These are phyloP conservation scores for Pseudonectria buxi DNA, from an alignment of 2,329 filamentous ascomycete species.

Conservation along the genomic window DNA sequence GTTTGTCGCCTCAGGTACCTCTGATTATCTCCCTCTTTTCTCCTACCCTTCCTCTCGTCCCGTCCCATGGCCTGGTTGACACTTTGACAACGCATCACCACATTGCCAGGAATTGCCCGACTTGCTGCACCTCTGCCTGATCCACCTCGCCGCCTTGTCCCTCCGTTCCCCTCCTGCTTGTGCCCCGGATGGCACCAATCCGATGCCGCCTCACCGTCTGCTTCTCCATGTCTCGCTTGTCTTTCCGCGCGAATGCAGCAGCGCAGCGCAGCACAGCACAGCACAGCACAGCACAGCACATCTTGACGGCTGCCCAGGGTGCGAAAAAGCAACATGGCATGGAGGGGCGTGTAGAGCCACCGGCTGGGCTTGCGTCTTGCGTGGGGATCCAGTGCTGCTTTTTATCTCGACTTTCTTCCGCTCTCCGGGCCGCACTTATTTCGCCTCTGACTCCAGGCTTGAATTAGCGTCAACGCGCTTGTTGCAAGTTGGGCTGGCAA, in stretches of 20 bases:
- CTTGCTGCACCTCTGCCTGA: constrained; percentile 25
- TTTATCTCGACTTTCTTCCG: constrained; percentile 13
- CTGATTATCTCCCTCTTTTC: not conserved
- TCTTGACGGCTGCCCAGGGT: too few species aligned
- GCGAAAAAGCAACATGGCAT: too few species aligned
- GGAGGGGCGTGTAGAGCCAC: too few species aligned
- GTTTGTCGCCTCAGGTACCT: too few species aligned
- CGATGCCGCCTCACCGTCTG: constrained; percentile 8
- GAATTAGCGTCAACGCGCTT: constrained; percentile 26
- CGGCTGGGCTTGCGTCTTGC: too few species aligned
- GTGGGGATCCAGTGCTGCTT: constrained; percentile 29
- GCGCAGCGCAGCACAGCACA: too few species aligned
- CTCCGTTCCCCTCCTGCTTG: constrained; percentile 15
- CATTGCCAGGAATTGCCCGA: constrained; percentile 22
- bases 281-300: too few species aligned
- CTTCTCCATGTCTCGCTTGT: not conserved
- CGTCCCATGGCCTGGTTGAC: constrained; percentile 27
- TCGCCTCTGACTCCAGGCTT: constrained; percentile 15
- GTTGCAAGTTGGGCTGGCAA: constrained; percentile 16
- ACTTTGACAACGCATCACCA: constrained; percentile 47
- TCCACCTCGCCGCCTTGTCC: constrained; percentile 19
- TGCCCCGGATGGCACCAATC: constrained; percentile 13
- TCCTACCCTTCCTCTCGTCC: constrained; percentile 17
- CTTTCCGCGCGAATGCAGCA: not conserved
- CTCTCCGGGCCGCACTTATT: constrained; percentile 1